Evolutionary conservation across 2,329 filamentous ascomycete species (phyloP), one percentile per base, ranked within the genome.

Genomic region (Colletotrichum sp.): DNA sequence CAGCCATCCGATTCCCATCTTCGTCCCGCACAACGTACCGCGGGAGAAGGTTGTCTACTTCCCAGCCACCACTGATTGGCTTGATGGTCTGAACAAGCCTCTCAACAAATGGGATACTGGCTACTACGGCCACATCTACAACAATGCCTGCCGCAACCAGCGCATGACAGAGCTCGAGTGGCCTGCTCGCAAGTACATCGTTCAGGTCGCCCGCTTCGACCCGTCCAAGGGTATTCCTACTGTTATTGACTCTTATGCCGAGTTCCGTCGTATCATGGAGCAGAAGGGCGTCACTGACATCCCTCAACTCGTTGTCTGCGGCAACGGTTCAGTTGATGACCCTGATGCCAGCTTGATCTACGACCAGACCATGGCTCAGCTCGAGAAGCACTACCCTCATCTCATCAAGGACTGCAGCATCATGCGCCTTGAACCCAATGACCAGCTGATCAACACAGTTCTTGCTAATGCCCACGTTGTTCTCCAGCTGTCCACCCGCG

Each of bases 171-270:
- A 89, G 79, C 85, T 94, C 32, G 85, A 87, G 60, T 93, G 89
- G 84, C 91, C 92, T 5, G 85, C 87, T 13, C 90, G 88, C 85
- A 90, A 93, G 81, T 97, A 96, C 83, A 95, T 97, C 79, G 90
- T 94, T 8, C 95, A 97, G 82, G 91, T 96, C 30, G 94, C 95
- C 2, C 93, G 95, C 24, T 97, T 97, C 82, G 95, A 97, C 79
- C 95, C 95, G 0, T 92, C 94, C 63, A 97, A 96, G 85, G 95
- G 95, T 10, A 95, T 96, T 57, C 92, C 93, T 0, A 93, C 95
- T 68, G 93, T 96, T 9, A 90, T 97, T 72, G 92, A 94, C 77
- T 90, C 93, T 1, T 97, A 96, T 78, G 93, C 92, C 55, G 92
- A 94, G 80, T 94, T 96, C 82, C 91, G 93, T 60, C 89, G 90